Evolutionary conservation across 805 yeast genomes (phyloP).

Genomic region (Lipomyces starkeyi): DNA sequence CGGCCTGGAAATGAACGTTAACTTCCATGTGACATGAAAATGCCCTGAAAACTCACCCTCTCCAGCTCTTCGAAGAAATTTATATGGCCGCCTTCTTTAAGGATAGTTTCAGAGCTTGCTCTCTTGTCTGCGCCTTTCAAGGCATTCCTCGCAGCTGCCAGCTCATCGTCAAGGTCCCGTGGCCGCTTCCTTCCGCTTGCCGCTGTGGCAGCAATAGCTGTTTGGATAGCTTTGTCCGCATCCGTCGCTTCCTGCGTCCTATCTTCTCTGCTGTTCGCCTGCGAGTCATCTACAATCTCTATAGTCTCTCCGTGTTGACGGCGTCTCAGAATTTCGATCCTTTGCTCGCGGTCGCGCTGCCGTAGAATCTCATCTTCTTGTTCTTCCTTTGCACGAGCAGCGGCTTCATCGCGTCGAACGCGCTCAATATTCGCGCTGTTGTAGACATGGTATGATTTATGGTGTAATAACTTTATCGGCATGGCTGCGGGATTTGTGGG

Average conservation of each 20-base stretch:
- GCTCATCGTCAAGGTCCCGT: slow-evolving; percentile 19
- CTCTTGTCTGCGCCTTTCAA: not conserved
- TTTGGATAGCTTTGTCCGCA: slow-evolving; percentile 4
- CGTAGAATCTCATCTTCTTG: slow-evolving; percentile 23
- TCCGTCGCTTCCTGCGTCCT: slow-evolving; percentile 8
- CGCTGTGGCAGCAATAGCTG: slow-evolving; percentile 7
- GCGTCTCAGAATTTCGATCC: slow-evolving; percentile 31
- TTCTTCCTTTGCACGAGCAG: slow-evolving; percentile 39
- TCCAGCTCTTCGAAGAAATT: slow-evolving; percentile 32
- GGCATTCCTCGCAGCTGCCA: slow-evolving; percentile 13
- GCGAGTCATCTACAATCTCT: slow-evolving; percentile 5
- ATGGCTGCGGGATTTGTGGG: slow-evolving; percentile 21
- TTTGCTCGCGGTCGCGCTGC: slow-evolving; percentile 31
- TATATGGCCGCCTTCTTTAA: slow-evolving; percentile 19
- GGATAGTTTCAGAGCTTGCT: not conserved
- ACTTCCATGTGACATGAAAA: not conserved
- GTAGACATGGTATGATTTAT: slow-evolving; percentile 45
- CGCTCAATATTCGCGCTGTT: slow-evolving; percentile 41
- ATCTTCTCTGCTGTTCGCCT: not conserved
- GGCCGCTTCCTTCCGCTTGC: not conserved
- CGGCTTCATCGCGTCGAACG: slow-evolving; percentile 41
- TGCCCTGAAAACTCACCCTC: slow-evolving; percentile 11
- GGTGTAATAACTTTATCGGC: slow-evolving; percentile 43
- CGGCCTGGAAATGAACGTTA: not conserved
- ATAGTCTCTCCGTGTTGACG: slow-evolving; percentile 22